Evolutionary conservation across 108 stramenopile species (phyloP), one percentile per base, ranked within the genome.

Genomic region (Nitzschia sp.): DNA sequence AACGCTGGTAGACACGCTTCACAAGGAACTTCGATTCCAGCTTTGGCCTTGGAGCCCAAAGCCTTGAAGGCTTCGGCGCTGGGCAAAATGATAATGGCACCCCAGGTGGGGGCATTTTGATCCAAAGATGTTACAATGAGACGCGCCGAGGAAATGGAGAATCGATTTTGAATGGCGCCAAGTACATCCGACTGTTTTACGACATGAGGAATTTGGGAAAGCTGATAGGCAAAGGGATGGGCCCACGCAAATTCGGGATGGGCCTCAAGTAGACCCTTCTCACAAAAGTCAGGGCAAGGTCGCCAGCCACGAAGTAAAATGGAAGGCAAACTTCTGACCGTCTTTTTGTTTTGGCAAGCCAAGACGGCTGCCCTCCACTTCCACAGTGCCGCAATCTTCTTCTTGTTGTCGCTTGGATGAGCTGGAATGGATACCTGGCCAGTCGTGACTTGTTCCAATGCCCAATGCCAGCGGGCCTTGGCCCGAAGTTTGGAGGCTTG

Each of bases 371-470:
- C 9, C 38, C 38, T 6, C 38, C 38, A 42, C 13, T 13, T 6
- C 38, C 38, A 42, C 38, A 42, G 38, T 13, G 38, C 38, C 38
- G 13, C 38, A 42, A 13, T 42, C 9, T 6, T 9, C 13, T 13
- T 6, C 38, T 42, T 42, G n/a, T n/a, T n/a, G n/a, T n/a, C n/a
- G n/a, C n/a, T n/a, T n/a, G n/a, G n/a, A n/a, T n/a, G n/a, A 9
- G 38, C 38, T 42, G 9, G 6, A 9, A 9, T 13, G 13, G 21
- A 28, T 13, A 73, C 13, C 4, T 58, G 21, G 2, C 82, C 85
- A 15, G 77, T 83, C 3, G 85, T 86, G 17, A 86, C 57, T 21
- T 42, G 25, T 33, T 86, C 85, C 21, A 86, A 53, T 11, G 80
- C 79, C 34, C 58, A 51, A 31, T 80, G 81, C 85, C 85, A 86